Conservation (phyloP, 371 early-diverging fungal genomes). For the Rhizopus sp. region DNA sequence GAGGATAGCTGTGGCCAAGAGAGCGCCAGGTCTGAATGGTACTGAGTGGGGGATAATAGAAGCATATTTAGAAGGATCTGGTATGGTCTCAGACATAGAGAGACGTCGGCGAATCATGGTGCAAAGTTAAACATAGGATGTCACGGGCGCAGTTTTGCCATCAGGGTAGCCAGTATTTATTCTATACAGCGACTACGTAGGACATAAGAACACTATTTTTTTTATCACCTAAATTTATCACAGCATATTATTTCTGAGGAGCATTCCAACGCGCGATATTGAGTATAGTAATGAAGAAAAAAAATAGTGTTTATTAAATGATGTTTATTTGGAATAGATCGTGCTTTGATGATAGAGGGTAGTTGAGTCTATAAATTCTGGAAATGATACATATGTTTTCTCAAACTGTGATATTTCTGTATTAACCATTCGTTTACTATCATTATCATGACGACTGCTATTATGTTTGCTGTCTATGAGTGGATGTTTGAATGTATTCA, state of each 20-base stretch:
- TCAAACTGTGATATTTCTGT: conserved; percentile 23
- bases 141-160: no score
- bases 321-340: not conserved
- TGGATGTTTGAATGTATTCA: conserved; percentile 11
- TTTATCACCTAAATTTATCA: not conserved
- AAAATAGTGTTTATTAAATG: no score
- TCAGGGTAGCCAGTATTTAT: no score
- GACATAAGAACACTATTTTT: not conserved
- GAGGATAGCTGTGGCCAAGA: no score
- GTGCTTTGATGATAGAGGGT: not conserved
- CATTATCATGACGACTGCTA: no score
- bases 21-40: no score
- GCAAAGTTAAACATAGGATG: no score
- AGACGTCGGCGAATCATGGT: no score
- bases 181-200: no score
- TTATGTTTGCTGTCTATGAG: not conserved
- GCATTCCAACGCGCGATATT: conserved; percentile 9
- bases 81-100: no score
- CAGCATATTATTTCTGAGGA: conserved; percentile 7
- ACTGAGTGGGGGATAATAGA: no score
- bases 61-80: no score
- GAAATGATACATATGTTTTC: conserved; percentile 31
- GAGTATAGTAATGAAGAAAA: conserved; percentile 7
- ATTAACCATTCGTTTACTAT: not conserved
- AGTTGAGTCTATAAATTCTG: conserved; percentile 12